Conservation (phyloP, 2,329 filamentous ascomycete genomes). For the Raffaelea arxii region DNA sequence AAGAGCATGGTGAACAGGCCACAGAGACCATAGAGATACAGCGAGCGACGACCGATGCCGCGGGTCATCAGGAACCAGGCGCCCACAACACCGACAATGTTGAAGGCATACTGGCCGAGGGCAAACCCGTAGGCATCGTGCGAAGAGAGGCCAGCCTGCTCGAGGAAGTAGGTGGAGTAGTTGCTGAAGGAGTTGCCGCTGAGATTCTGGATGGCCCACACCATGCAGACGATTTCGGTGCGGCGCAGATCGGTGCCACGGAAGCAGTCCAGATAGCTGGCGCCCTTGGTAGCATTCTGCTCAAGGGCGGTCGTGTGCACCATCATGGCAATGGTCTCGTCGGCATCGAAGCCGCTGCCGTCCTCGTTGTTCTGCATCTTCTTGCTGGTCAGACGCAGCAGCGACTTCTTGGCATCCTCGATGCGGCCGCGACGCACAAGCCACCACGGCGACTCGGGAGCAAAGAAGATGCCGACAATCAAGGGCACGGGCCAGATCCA, state of each 20-base stretch:
- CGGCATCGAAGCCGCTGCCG: conserved; percentile 64
- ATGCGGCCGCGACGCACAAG: conserved; percentile 57
- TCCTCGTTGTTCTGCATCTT: conserved; percentile 34
- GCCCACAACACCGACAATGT: conserved; percentile 73
- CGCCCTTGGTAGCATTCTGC: conserved; percentile 56
- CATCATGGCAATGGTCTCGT: conserved; percentile 89
- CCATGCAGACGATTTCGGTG: conserved; percentile 60
- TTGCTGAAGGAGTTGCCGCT: conserved; percentile 56
- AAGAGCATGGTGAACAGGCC: conserved; percentile 68
- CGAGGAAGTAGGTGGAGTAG: conserved; percentile 55
- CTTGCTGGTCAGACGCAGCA: conserved; percentile 53
- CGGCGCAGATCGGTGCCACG: conserved; percentile 66
- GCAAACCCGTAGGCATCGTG: conserved; percentile 47
- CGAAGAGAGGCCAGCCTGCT: conserved; percentile 46
- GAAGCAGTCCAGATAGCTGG: conserved; percentile 77
- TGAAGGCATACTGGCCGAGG: conserved; percentile 58
- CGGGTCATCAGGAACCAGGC: conserved; percentile 72
- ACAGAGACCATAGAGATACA: conserved; percentile 69
- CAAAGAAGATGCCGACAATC: conserved; percentile 55
- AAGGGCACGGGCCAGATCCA: conserved; percentile 68
- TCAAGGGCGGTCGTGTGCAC: conserved; percentile 78
- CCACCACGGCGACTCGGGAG: conserved; percentile 67
- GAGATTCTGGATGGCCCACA: conserved; percentile 54
- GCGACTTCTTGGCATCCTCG: conserved; percentile 55
- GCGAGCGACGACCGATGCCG: conserved; percentile 63